These are phyloP conservation scores for Shiraia sp. DNA, from an alignment of 2,329 filamentous ascomycete species.

Conservation along the genomic window DNA sequence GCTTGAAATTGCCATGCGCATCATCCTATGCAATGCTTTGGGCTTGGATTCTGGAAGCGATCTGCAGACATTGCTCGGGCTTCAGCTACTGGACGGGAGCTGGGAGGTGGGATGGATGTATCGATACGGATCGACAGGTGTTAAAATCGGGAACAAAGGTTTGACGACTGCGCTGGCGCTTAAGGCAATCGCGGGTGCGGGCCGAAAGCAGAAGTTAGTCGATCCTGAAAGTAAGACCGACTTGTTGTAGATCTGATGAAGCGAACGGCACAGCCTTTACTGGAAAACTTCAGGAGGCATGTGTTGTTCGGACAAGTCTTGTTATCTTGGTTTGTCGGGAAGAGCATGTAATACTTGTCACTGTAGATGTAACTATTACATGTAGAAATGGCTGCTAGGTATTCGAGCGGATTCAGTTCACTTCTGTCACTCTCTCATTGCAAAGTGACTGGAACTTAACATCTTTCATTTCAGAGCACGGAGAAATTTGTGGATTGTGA, in stretches of 20 bases:
- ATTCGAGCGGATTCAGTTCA: neutral
- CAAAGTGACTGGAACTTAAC: neutral
- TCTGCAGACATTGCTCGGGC: slow-evolving; percentile 14
- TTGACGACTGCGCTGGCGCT: slow-evolving; percentile 19
- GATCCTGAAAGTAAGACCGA: no score
- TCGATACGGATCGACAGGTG: slow-evolving; percentile 9
- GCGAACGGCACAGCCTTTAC: no score
- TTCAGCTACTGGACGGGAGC: slow-evolving; percentile 37
- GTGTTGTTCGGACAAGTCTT: no score
- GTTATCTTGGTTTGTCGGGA: neutral
- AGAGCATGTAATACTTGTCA: neutral
- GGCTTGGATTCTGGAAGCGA: slow-evolving; percentile 12
- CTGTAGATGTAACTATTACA: slow-evolving; percentile 1
- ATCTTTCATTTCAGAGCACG: neutral
- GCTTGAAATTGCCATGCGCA: slow-evolving; percentile 30
- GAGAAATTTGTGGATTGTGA: neutral
- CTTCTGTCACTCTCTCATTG: neutral
- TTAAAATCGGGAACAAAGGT: slow-evolving; percentile 14
- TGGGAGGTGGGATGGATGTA: slow-evolving; percentile 30
- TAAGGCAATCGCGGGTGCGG: slow-evolving; percentile 8
- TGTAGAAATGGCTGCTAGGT: neutral
- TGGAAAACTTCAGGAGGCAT: no score
- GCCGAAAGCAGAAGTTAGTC: slow-evolving; percentile 1
- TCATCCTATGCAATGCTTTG: slow-evolving; percentile 26
- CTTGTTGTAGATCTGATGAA: neutral